phyloP scores from a whole-genome alignment of 768 basidiomycete species.

The Naganishia friedmannii region DNA sequence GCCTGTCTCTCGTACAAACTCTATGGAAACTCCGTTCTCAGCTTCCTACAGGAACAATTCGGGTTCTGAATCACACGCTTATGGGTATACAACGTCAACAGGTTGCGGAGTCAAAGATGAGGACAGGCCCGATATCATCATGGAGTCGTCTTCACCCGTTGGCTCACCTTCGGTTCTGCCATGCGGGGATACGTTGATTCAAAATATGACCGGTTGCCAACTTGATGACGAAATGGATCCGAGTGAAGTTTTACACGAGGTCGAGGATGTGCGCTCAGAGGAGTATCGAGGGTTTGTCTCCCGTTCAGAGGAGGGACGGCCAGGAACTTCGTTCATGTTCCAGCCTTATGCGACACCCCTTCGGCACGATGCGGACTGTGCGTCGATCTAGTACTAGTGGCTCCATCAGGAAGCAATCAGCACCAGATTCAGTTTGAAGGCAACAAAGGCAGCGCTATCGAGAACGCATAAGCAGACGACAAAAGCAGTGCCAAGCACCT shows the following conservation, averaged over 20 bases:
- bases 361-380: neutral
- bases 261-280: neutral
- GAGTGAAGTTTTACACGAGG: neutral
- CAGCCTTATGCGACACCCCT: neutral
- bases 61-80: neutral
- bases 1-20: neutral
- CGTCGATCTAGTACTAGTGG: neutral
- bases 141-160: slow-evolving; percentile 3
- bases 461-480: too few species aligned
- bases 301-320: neutral
- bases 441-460: too few species aligned
- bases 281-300: neutral
- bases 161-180: neutral
- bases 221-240: neutral
- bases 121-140: neutral
- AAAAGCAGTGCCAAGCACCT: too few species aligned
- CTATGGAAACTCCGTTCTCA: neutral
- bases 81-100: neutral
- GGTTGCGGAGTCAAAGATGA: neutral
- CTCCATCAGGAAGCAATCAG: too few species aligned
- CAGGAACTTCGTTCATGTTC: neutral
- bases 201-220: slow-evolving; percentile 7
- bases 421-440: too few species aligned
- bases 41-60: neutral
- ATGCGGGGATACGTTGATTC: neutral